These are phyloP conservation scores for Vitellaria paradoxa DNA, from an alignment of 179 eudicot species.

Conservation along the genomic window DNA sequence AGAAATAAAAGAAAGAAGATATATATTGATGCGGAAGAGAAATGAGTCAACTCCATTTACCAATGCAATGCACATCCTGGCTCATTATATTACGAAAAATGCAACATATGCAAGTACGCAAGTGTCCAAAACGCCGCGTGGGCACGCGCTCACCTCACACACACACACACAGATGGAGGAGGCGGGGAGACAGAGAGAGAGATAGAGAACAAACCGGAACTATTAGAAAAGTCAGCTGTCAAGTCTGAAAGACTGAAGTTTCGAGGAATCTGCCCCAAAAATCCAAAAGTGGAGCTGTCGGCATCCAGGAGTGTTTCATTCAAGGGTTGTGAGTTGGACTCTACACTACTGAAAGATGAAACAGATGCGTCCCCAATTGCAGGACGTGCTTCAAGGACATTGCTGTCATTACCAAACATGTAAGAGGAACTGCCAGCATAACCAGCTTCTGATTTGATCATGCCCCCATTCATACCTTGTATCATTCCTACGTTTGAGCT, in stretches of 20 bases:
- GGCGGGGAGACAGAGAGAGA: slow-evolving; percentile 15
- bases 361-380: slow-evolving; percentile 52
- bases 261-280: slow-evolving; percentile 60
- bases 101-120: neutral
- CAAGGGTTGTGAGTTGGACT: slow-evolving; percentile 47
- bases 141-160: no score
- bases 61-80: neutral
- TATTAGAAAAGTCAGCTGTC: slow-evolving; percentile 53
- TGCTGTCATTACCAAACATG: slow-evolving; percentile 45
- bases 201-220: slow-evolving; percentile 31
- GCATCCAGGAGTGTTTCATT: slow-evolving; percentile 48
- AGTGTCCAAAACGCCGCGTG: neutral
- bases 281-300: slow-evolving; percentile 44
- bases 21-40: neutral
- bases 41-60: neutral
- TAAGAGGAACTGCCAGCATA: slow-evolving; percentile 44
- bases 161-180: neutral
- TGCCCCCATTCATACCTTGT: slow-evolving; percentile 61
- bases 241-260: slow-evolving; percentile 65
- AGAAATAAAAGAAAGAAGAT: neutral
- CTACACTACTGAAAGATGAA: slow-evolving; percentile 55
- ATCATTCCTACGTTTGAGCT: slow-evolving; percentile 53
- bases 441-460: slow-evolving; percentile 62
- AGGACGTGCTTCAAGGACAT: slow-evolving; percentile 51
- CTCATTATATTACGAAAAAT: neutral